phyloP scores from a whole-genome alignment of 176 grass and related monocot genomes.

The Saccharum officinarum region DNA sequence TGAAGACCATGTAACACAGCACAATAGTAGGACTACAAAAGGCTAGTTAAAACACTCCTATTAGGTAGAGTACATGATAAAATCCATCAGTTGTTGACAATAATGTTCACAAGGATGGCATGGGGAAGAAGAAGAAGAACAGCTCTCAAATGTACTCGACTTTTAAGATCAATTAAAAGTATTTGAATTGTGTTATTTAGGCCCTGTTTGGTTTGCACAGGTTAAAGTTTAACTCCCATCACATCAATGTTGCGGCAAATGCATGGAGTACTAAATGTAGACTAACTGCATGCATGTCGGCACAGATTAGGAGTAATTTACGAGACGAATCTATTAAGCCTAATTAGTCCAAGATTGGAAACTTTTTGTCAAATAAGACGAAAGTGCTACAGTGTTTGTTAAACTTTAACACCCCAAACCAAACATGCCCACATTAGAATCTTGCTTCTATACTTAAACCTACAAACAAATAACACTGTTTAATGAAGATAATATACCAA shows the following conservation, averaged over 20 bases:
- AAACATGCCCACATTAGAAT: no score
- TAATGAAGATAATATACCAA: constrained; percentile 23
- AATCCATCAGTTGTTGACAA: not conserved
- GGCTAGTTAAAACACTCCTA: not conserved
- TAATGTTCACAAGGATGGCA: constrained; percentile 12
- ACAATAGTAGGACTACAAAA: constrained; percentile 7
- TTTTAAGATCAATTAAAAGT: not conserved
- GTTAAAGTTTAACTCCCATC: no score
- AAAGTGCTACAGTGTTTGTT: no score
- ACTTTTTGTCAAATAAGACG: no score
- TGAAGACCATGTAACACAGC: not conserved
- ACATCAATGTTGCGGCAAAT: no score
- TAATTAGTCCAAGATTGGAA: no score
- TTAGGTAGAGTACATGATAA: not conserved
- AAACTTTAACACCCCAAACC: no score
- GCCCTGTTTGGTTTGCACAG: no score
- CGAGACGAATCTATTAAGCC: no score
- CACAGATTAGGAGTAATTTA: no score
- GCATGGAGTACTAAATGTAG: no score
- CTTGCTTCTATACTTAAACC: constrained; percentile 6
- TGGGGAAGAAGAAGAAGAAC: not conserved
- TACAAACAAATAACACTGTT: not conserved
- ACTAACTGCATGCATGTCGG: no score
- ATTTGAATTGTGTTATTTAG: constrained; percentile 19
- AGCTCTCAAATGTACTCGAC: not conserved